Evolutionary conservation across 73 alveolate species (phyloP), one percentile per base, ranked within the genome.

Genomic region (Paramecium tetraurelia): DNA sequence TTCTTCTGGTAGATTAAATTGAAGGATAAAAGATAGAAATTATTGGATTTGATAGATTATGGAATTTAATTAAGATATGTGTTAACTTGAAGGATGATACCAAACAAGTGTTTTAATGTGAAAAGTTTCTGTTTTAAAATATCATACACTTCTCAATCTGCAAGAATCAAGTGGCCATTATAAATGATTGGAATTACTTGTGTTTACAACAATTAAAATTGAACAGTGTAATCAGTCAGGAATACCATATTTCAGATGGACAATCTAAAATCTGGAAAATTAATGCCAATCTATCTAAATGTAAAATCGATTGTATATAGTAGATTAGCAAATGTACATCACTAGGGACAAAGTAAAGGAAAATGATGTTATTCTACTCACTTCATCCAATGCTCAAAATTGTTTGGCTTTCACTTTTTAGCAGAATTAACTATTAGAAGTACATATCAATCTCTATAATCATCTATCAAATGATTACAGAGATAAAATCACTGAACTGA

Each of bases 181-280:
- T 80, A 11, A 80, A 80, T 80, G 72, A 80, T 48, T 80, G 90
- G 90, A 80, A 80, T 80, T 80, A 80, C 18, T 80, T 80, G 10
- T 80, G 90, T 46, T 24, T 41, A 20, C 18, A 44, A 43, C 12
- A 36, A 43, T 44, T 80, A 43, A 48, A 43, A 35, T 18, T 31
- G 20, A 20, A 40, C 10, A 20, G 31, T 44, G 57, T 80, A 10
- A 80, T 80, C 14, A 48, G 76, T 44, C 43, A 80, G 29, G 90
- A 80, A 48, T 80, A 43, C n/a, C 27, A 20, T 20, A 48, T 75
- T 33, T 33, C 2, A 8, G 59, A 75, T 33, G 59, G 63, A 33
- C 0, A 1, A 36, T 33, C 41, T 7, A 48, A 22, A 10, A 40
- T 40, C 10, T 80, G 90, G 90, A 80, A 46, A 14, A 4, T 80